Evolutionary conservation across 768 basidiomycete species (phyloP).

Genomic region (Mycena rebaudengoi): DNA sequence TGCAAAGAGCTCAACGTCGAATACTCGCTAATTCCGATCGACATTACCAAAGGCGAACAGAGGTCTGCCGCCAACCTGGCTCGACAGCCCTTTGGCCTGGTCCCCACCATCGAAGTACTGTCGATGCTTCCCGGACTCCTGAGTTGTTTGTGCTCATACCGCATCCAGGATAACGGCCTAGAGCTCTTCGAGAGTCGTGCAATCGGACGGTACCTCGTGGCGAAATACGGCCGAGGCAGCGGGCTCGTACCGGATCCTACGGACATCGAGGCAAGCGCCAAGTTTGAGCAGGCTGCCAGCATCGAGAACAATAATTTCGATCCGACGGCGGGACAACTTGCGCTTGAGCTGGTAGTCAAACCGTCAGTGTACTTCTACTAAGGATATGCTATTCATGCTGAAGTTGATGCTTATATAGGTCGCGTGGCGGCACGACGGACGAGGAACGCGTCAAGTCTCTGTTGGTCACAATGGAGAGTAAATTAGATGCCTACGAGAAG

Average conservation of each 20-base stretch:
- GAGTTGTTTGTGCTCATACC: neutral
- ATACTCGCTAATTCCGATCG: constrained; percentile 46
- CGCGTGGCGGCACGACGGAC: constrained; percentile 35
- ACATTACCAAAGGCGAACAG: constrained; percentile 37
- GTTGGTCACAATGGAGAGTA: constrained; percentile 32
- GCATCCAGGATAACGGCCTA: constrained; percentile 48
- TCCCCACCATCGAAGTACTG: constrained; percentile 47
- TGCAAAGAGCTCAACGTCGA: constrained; percentile 49
- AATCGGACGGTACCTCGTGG: constrained; percentile 50
- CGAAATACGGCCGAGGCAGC: constrained; percentile 48
- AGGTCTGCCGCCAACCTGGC: constrained; percentile 33
- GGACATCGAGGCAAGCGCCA: constrained; percentile 29
- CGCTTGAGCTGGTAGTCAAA: constrained; percentile 52
- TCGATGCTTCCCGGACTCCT: no score
- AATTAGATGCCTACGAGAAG: constrained; percentile 50
- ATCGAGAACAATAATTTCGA: constrained; percentile 58
- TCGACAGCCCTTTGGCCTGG: constrained; percentile 57
- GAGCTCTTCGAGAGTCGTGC: constrained; percentile 52
- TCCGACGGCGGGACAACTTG: constrained; percentile 43
- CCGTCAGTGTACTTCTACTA: no score
- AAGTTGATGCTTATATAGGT: neutral
- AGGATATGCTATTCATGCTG: neutral
- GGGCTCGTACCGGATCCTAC: constrained; percentile 42
- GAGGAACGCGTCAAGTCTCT: constrained; percentile 30
- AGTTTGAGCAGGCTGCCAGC: constrained; percentile 45